These are phyloP conservation scores for Plasmodium reichenowi DNA, from an alignment of 169 alveolate genomes.

Conservation along the genomic window DNA sequence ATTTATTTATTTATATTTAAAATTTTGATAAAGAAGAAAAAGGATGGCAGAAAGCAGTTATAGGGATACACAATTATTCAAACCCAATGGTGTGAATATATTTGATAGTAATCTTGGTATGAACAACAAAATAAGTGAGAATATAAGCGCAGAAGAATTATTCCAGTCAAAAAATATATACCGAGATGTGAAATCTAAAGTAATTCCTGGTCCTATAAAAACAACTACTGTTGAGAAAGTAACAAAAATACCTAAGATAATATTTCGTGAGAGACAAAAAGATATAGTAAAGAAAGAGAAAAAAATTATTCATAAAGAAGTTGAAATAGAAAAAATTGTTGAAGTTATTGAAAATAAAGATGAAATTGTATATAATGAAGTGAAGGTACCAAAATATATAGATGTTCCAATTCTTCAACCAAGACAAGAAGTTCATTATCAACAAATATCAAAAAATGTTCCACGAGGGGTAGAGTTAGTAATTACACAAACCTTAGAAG, in stretches of 20 bases:
- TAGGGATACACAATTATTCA: constrained; percentile 1
- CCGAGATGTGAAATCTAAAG: constrained; percentile 22
- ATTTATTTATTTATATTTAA: neutral
- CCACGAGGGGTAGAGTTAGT: constrained; percentile 54
- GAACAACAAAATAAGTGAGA: neutral
- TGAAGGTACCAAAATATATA: constrained; percentile 23
- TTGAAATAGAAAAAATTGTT: constrained; percentile 6
- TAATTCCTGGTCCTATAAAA: constrained; percentile 29
- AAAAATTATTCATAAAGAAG: constrained; percentile 11
- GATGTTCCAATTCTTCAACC: constrained; percentile 36
- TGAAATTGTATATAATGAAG: constrained; percentile 33
- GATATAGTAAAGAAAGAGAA: constrained; percentile 13
- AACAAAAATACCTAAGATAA: constrained; percentile 36
- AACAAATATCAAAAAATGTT: constrained; percentile 17
- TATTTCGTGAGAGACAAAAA: constrained; percentile 6
- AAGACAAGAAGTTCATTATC: constrained; percentile 50
- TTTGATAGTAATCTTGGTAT: neutral
- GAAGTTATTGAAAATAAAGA: constrained; percentile 28
- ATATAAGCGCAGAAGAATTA: constrained; percentile 16
- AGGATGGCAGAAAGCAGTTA: neutral
- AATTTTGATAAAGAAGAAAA: neutral
- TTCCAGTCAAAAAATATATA: constrained; percentile 12
- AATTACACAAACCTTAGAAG: constrained; percentile 22
- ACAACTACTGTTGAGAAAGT: constrained; percentile 31
- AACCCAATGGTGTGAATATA: constrained; percentile 11